Evolutionary conservation across 805 yeast species (phyloP).

Genomic region (Candida ortonii): DNA sequence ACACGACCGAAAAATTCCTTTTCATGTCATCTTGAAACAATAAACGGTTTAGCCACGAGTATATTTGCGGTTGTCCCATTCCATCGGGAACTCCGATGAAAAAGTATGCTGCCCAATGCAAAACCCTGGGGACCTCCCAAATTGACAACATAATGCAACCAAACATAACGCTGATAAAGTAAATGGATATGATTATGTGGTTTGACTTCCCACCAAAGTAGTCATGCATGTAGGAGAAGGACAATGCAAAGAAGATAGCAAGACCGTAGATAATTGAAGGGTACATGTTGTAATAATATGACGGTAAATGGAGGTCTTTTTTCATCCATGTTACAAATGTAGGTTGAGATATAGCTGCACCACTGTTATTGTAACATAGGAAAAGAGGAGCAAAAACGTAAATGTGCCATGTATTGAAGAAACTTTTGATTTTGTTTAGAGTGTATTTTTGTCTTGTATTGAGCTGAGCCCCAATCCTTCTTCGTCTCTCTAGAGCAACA

Average conservation of each 20-base stretch:
- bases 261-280: constrained; percentile 41
- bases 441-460: constrained; percentile 43
- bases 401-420: constrained; percentile 50
- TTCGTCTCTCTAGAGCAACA: constrained; percentile 44
- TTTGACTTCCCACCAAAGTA: constrained; percentile 36
- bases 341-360: constrained; percentile 37
- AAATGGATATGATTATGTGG: constrained; percentile 36
- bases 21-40: constrained; percentile 44
- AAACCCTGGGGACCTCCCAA: constrained; percentile 48
- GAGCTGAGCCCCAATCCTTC: constrained; percentile 40
- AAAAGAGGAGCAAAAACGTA: constrained; percentile 42
- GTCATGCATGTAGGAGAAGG: constrained; percentile 38
- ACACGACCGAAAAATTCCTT: constrained; percentile 37
- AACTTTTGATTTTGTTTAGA: constrained; percentile 35
- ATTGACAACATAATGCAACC: constrained; percentile 43
- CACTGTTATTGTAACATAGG: constrained; percentile 37
- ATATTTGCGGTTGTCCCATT: constrained; percentile 56
- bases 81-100: constrained; percentile 46
- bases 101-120: constrained; percentile 52
- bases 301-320: constrained; percentile 29
- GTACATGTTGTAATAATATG: constrained; percentile 38
- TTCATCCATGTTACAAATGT: constrained; percentile 46
- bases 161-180: constrained; percentile 39
- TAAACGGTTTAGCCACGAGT: constrained; percentile 52
- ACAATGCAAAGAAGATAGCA: constrained; percentile 38